Evolutionary conservation across 2,329 filamentous ascomycete species (phyloP), one percentile per base, ranked within the genome.

Genomic region (Chaetomium strumarium): DNA sequence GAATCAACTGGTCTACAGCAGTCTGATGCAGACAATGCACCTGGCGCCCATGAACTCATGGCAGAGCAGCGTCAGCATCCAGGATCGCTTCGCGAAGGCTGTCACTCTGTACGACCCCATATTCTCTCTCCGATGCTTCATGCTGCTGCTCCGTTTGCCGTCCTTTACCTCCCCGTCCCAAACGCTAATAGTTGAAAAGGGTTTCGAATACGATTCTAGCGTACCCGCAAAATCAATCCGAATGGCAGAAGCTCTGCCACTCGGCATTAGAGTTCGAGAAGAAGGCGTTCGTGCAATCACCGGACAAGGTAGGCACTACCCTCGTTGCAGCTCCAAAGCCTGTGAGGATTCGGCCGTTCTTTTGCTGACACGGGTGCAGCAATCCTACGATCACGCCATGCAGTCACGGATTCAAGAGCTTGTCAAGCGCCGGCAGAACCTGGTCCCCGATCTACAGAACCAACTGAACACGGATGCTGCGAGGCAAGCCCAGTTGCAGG

Each of bases 121-220:
- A 20, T 30, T 9, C 30, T 38, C 36, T 46, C 44, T 11, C 3
- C 6, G 14, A 36, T 38, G 9, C 29, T 29, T 42, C 16, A 14
- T 42, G 20, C 40, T 14, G 3, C 20, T 42, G 20, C 24, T 42
- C 13, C n/a, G 13, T 29, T 19, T 13, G 24, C 2, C n/a, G n/a
- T 14, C 9, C 17, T 33, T 11, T 44, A 10, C 20, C 5, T 19
- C 12, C 24, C 24, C 24, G 24, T 24, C 24, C 4, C 7, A 24
- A 24, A 45, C 30, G 24, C 42, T 47, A 37, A 48, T 46, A 41
- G 56, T 58, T 43, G n/a, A 6, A 36, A 49, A 81, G 78, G n/a
- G 72, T 80, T 41, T 70, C 77, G 13, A 80, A 78, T 51, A 70
- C 77, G 14, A 68, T 72, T 5, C 67, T 81, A 14, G 76, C 75